Base-by-base conservation (phyloP, 176 grass and related monocot species). In the Eragrostis nindensis region DNA sequence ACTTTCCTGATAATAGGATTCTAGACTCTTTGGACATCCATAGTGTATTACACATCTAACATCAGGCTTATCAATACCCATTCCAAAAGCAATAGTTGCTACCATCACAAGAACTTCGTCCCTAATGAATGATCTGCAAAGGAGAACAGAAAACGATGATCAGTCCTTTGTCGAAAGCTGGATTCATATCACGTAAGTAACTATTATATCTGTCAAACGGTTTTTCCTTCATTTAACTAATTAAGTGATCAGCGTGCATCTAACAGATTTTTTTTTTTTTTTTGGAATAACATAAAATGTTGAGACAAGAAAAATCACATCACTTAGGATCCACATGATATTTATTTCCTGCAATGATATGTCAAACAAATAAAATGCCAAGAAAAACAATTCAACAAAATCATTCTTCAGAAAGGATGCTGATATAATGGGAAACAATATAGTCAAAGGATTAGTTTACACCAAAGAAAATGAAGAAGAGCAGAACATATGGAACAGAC, bases 1-100 rank as follows among this genome's bases (percentile, higher is more conserved):
- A 81, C 95, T 98, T 98, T 98, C 95, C 81, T 98, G 95, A 75
- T 98, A 95, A 62, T 98, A 98, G 42, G 92, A 91, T 66, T 98
- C 95, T 65, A 98, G 82, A 71, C 90, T 98, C 82, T 95, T 98
- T 7, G 95, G 95, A 42, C 95, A 98, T 36, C 92, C 92, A 68
- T 93, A 98, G 82, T 98, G 95, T 89, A 98, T 95, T 48, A 95
- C 86, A 42, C 87, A 94, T 87, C 95, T 94, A 83, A 98, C 72
- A 86, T 98, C 88, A 80, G 92, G 95, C 66, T 98, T 95, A 75
- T 98, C 95, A 60, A 98, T 98, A 74, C 95, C 95, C 95, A 98
- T 98, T 27, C 95, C 95, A 94, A 94, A 98, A 74, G 95, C 95
- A 80, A 98, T 80, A 64, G 95, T 94, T 70, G 95, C 95, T 76